These are phyloP conservation scores for Coemansia sp. DNA, from an alignment of 192 early-diverging fungal genomes.

Conservation along the genomic window DNA sequence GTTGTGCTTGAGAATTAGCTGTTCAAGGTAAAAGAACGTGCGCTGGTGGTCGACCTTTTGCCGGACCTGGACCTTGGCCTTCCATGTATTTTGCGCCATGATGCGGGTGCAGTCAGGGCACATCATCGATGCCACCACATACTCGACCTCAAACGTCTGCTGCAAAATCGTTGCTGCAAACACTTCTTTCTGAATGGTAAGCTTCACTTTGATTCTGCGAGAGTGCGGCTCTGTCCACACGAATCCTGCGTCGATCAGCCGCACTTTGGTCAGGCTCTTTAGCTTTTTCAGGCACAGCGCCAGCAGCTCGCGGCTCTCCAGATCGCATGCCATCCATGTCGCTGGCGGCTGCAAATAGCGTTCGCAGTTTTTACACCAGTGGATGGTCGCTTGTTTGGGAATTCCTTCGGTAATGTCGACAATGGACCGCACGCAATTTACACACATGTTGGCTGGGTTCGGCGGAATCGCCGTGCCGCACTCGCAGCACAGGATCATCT, in stretches of 20 bases:
- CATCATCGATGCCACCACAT: constrained; percentile 85
- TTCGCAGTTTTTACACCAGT: constrained; percentile 97
- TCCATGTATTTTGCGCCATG: constrained; percentile 98
- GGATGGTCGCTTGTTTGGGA: constrained; percentile 92
- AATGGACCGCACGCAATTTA: constrained; percentile 94
- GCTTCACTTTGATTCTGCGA: constrained; percentile 91
- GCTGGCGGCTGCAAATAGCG: constrained; percentile 93
- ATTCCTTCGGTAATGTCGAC: constrained; percentile 99
- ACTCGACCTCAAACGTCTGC: constrained; percentile 96
- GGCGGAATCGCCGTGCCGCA: constrained; percentile 94
- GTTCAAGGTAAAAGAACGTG: constrained; percentile 97
- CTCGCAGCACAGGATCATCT: constrained; percentile 77
- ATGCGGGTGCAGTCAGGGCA: constrained; percentile 94
- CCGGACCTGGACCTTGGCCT: constrained; percentile 94
- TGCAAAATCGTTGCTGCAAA: constrained; percentile 93
- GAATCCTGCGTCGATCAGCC: constrained; percentile 95
- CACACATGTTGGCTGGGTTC: constrained; percentile 98
- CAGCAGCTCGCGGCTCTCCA: constrained; percentile 89
- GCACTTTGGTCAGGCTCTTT: constrained; percentile 85
- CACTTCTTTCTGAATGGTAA: constrained; percentile 99
- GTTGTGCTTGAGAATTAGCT: constrained; percentile 96
- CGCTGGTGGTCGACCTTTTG: constrained; percentile 98
- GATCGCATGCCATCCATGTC: constrained; percentile 82
- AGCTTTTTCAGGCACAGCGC: constrained; percentile 92
- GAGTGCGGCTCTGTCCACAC: constrained; percentile 97